Evolutionary conservation across 2,329 filamentous ascomycete genomes (phyloP).

Genomic region (Dactylella cylindrospora): DNA sequence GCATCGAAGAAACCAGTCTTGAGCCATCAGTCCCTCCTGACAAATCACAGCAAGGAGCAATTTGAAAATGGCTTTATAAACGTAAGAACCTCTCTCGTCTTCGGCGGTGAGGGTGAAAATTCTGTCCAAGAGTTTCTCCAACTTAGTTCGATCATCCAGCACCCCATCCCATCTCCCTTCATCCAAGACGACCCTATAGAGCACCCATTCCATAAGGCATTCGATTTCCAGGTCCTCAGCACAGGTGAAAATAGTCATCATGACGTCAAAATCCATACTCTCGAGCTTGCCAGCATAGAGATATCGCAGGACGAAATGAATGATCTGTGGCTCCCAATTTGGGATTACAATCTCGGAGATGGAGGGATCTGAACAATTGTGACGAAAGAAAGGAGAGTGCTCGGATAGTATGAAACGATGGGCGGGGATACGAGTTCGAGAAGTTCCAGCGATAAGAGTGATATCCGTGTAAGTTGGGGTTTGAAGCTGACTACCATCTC

Average conservation of each 20-base stretch:
- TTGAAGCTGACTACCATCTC: slow-evolving; percentile 28
- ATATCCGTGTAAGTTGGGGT: slow-evolving; percentile 20
- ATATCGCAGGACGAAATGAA: slow-evolving; percentile 15
- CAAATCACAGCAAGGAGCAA: slow-evolving; percentile 2
- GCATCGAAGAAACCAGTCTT: slow-evolving; percentile 14
- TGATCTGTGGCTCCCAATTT: slow-evolving; percentile 13
- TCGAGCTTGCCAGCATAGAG: slow-evolving; percentile 12
- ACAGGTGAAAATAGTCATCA: slow-evolving; percentile 25
- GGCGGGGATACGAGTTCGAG: slow-evolving; percentile 6
- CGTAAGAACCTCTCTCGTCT: slow-evolving; percentile 2
- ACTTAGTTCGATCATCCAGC: slow-evolving; percentile 1
- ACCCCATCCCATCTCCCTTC: slow-evolving; percentile 7
- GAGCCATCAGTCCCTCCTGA: slow-evolving; percentile 7
- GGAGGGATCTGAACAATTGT: slow-evolving; percentile 16
- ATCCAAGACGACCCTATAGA: slow-evolving; percentile 15
- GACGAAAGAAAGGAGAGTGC: slow-evolving; percentile 5
- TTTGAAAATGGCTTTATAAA: slow-evolving; percentile 22
- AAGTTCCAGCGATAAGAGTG: slow-evolving; percentile 13
- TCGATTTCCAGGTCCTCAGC: slow-evolving; percentile 21
- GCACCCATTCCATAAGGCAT: slow-evolving; percentile 17
- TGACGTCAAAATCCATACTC: slow-evolving; percentile 10
- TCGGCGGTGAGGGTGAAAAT: slow-evolving; percentile 22
- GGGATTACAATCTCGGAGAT: slow-evolving; percentile 14
- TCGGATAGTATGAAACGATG: slow-evolving; percentile 28
- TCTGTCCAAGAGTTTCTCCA: slow-evolving; percentile 4